Base-by-base conservation (phyloP, 1,284 basidiomycete species). In the Trichosporon asahii region DNA sequence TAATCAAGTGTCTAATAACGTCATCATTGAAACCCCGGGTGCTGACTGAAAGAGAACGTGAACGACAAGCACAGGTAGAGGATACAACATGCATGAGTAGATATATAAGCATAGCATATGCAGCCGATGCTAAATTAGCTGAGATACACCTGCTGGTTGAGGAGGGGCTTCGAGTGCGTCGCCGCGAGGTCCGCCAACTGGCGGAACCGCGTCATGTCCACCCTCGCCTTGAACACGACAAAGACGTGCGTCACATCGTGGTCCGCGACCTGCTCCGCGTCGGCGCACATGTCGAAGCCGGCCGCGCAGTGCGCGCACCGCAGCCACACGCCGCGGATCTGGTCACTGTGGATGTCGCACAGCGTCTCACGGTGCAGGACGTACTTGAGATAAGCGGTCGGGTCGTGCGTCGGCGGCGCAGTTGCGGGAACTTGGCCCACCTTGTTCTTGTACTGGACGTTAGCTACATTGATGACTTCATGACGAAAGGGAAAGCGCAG, bases 241-340 rank as follows among this genome's bases (percentile, higher is more conserved):
- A 95, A 95, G 53, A 92, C 83, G 78, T 95, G 93, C 2, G 88
- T 89, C 68, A 88, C 85, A 76, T 94, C 88, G 78, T 95, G 93
- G 55, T 90, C 90, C 74, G 92, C 91, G 33, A 91, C 84, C 69
- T 84, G 85, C 79, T 94, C 90, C 73, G 93, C 94, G 37, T 87
- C 86, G 68, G 89, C 88, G 82, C 93, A 95, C 21, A 94, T 85
- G 80, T 95, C 93, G 46, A 82, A 83, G 1, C 81, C 82, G 73
- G 87, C 89, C 4, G 88, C 86, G 78, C 94, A 96, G 78, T 93
- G 93, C 2, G 89, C 92, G 78, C 94, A 96, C 74, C 91, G 88
- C 82, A 91, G 91, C 94, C 94, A 96, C 73, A 88, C 88, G 8
- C 94, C 94, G 27, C 86, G 83, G 71, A 95, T 94, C 70, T 81